A percentile compares a stretch with the other conserved stretches of the same genome.
Conservation (phyloP, 176 grass and related monocot species). For the barley (Hordeum vulgare) region DNA sequence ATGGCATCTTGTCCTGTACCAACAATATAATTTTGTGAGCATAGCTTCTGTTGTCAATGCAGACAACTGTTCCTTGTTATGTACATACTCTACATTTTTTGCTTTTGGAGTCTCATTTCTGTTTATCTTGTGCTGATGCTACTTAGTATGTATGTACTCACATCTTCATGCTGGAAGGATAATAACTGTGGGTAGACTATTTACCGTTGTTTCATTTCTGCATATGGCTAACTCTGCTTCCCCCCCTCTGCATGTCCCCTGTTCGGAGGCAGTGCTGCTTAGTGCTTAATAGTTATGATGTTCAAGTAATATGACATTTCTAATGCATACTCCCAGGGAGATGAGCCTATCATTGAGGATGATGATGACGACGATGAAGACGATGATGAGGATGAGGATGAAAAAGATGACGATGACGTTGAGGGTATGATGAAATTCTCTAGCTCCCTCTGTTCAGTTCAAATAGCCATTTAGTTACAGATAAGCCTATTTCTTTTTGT, state of each 20-base stretch:
- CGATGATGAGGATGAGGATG: constrained; percentile 30
- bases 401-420: constrained; percentile 20
- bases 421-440: constrained; percentile 13
- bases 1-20: neutral
- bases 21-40: neutral
- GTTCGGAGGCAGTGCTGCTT: neutral
- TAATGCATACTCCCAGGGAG: constrained; percentile 10
- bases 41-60: neutral
- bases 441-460: neutral
- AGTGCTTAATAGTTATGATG: neutral
- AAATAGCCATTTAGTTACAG: neutral
- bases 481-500: neutral
- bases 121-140: neutral
- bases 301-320: neutral
- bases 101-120: neutral
- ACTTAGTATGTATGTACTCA: neutral
- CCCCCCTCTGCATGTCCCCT: neutral
- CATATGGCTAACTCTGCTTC: neutral
- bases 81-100: neutral
- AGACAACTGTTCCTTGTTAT: neutral
- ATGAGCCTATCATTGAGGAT: constrained; percentile 37
- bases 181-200: neutral
- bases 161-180: neutral
- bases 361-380: constrained; percentile 22
- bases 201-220: neutral